A percentile compares a stretch with the other conserved stretches of the same genome.
These are phyloP conservation scores for Didymella sp. DNA, from an alignment of 2,329 filamentous ascomycete genomes.

Conservation along the genomic window DNA sequence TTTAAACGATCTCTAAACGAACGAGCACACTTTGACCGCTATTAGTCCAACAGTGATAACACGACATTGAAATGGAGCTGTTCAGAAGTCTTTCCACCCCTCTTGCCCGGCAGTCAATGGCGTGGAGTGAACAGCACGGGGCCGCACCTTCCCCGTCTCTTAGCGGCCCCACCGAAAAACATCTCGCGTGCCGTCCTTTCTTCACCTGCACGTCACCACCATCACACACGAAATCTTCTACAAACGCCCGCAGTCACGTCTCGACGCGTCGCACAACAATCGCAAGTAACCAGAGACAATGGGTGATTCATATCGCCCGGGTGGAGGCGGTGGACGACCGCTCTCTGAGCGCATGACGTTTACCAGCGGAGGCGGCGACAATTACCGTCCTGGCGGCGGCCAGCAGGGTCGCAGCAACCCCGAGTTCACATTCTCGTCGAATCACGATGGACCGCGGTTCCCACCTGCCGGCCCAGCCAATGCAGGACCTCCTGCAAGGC, in stretches of 20 bases:
- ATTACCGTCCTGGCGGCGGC: constrained; percentile 35
- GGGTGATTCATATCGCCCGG: constrained; percentile 40
- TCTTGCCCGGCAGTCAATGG: background rate
- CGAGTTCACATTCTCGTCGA: constrained; percentile 47
- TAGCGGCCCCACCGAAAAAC: constrained; percentile 25
- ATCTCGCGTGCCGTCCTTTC: constrained; percentile 12
- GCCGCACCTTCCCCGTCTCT: constrained; percentile 11
- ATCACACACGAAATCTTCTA: constrained; percentile 3
- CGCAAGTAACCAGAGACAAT: constrained; percentile 22
- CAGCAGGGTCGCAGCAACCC: constrained; percentile 23
- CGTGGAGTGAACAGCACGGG: constrained; percentile 10
- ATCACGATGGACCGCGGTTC: constrained; percentile 39
- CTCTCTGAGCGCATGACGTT: constrained; percentile 43
- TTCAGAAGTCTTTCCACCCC: background rate
- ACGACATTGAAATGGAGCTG: background rate
- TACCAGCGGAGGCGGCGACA: constrained; percentile 34
- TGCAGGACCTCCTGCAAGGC: constrained; percentile 22
- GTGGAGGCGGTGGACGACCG: constrained; percentile 25
- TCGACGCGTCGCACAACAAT: constrained; percentile 14
- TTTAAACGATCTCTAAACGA: background rate
- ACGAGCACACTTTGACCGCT: background rate
- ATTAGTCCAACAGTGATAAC: background rate
- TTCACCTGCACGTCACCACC: constrained; percentile 18
- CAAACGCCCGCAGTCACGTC: background rate
- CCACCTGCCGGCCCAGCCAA: constrained; percentile 36